These are phyloP conservation scores for Clavariopsis aquatica DNA, from an alignment of 495 filamentous ascomycete species.

Conservation along the genomic window DNA sequence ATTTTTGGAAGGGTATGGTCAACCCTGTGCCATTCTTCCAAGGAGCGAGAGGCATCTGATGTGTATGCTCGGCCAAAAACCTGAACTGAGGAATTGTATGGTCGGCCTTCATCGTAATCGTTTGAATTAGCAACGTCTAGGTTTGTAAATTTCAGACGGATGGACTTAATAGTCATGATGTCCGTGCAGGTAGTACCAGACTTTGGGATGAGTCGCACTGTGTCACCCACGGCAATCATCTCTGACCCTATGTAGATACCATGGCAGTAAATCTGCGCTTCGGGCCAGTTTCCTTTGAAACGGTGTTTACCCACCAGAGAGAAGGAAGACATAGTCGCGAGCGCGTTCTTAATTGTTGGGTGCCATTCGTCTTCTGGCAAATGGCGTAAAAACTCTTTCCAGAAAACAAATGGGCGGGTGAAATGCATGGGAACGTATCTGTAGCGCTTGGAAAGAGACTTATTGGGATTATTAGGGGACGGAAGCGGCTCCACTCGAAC, in stretches of 20 bases:
- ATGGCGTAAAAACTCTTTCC: constrained; percentile 50
- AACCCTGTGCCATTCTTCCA: constrained; percentile 28
- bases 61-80: constrained; percentile 57
- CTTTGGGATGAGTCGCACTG: constrained; percentile 50
- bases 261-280: constrained; percentile 52
- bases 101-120: constrained; percentile 50
- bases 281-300: constrained; percentile 58
- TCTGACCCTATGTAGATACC: constrained; percentile 62
- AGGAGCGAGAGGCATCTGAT: constrained; percentile 38
- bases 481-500: constrained; percentile 61
- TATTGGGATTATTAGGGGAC: constrained; percentile 52
- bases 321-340: constrained; percentile 56
- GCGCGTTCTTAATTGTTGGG: constrained; percentile 57
- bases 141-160: constrained; percentile 51
- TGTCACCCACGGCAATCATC: constrained; percentile 55
- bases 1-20: constrained; percentile 35
- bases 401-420: constrained; percentile 59
- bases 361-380: constrained; percentile 50
- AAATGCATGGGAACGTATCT: constrained; percentile 57
- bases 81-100: constrained; percentile 47
- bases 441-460: constrained; percentile 54
- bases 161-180: constrained; percentile 55
- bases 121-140: constrained; percentile 48
- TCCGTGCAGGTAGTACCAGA: constrained; percentile 43
- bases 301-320: constrained; percentile 54